Evolutionary conservation across 1,284 basidiomycete species (phyloP).

Genomic region (Bondarzewia mesenterica): DNA sequence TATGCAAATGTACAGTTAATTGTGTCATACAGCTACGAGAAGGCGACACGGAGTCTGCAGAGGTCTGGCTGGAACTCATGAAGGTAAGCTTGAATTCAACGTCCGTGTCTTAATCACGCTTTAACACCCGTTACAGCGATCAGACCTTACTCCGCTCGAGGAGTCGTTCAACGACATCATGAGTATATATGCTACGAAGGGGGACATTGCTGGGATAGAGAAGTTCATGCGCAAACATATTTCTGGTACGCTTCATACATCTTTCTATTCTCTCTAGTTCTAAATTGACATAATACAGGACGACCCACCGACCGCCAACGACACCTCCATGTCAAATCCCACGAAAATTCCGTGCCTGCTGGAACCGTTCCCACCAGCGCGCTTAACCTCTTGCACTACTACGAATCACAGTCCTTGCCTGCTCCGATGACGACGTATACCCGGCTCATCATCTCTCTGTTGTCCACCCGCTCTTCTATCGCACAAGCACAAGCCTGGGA

Average conservation of each 20-base stretch:
- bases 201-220: slow-evolving; percentile 40
- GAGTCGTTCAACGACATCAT: slow-evolving; percentile 38
- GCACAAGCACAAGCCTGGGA: slow-evolving; percentile 82
- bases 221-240: slow-evolving; percentile 33
- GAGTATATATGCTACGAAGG: slow-evolving; percentile 37
- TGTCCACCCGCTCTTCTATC: slow-evolving; percentile 38
- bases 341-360: slow-evolving; percentile 36
- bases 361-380: slow-evolving; percentile 45
- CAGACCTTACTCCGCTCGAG: slow-evolving; percentile 30
- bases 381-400: slow-evolving; percentile 53
- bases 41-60: slow-evolving; percentile 26
- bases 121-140: too few relatives aligned
- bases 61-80: slow-evolving; percentile 33
- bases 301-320: slow-evolving; percentile 47
- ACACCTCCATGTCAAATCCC: slow-evolving; percentile 59
- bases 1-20: background rate
- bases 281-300: slow-evolving; percentile 18
- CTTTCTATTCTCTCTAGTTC: background rate
- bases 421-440: slow-evolving; percentile 64
- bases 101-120: slow-evolving; percentile 1
- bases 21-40: slow-evolving; percentile 22
- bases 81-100: slow-evolving; percentile 32
- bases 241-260: slow-evolving; percentile 26
- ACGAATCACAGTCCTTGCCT: slow-evolving; percentile 48
- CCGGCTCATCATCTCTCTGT: slow-evolving; percentile 51